Evolutionary conservation across 2,329 filamentous ascomycete species (phyloP).

Genomic region (Diaporthe sp.): DNA sequence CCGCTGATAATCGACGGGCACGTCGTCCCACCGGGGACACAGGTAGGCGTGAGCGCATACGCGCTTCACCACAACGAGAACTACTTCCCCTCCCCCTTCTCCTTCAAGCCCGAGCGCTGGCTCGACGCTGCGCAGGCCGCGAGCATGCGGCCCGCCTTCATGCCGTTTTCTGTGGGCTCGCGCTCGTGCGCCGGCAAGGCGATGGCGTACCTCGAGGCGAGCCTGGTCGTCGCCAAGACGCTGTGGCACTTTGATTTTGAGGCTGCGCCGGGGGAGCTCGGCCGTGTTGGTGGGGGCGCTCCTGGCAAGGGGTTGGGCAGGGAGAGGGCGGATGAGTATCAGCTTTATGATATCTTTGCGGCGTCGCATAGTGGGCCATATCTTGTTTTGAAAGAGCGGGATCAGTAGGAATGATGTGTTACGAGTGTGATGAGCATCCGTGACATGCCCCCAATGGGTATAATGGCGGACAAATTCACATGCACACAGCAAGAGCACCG

Average conservation of each 20-base stretch:
- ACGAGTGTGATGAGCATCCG: not conserved
- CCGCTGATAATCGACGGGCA: constrained; percentile 22
- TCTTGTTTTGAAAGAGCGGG: constrained; percentile 5
- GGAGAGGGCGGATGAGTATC: constrained; percentile 25
- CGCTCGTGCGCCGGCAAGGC: constrained; percentile 23
- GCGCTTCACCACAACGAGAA: constrained; percentile 57
- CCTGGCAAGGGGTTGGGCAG: not conserved
- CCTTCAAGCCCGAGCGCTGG: constrained; percentile 60
- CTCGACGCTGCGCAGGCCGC: constrained; percentile 45
- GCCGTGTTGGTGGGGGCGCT: not conserved
- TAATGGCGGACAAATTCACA: not conserved
- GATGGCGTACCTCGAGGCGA: constrained; percentile 29
- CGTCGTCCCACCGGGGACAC: constrained; percentile 29
- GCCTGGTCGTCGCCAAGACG: constrained; percentile 25
- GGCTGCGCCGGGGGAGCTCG: not conserved
- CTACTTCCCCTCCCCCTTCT: constrained; percentile 57
- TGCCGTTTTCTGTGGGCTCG: not conserved
- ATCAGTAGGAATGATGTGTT: not conserved
- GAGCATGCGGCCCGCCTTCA: constrained; percentile 41
- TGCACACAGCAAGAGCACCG: not conserved
- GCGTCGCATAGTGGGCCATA: constrained; percentile 19
- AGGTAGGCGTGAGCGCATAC: constrained; percentile 57
- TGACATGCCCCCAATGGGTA: not conserved
- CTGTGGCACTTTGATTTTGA: constrained; percentile 31
- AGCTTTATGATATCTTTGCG: constrained; percentile 17